Base-by-base conservation (phyloP, 192 early-diverging fungal genomes). In the Rhizophagus sp. region DNA sequence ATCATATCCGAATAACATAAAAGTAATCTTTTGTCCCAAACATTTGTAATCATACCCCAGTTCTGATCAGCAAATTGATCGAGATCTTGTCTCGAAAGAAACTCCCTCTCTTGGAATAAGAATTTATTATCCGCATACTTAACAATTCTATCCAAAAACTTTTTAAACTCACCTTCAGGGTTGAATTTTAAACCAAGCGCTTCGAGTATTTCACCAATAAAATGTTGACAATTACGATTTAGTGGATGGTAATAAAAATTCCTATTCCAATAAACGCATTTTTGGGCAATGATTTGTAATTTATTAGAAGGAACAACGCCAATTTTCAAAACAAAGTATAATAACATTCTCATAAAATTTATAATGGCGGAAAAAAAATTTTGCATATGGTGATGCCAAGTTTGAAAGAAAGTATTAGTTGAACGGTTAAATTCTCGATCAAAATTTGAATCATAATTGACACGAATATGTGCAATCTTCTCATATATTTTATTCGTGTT, bases 1-100 rank as follows among this genome's bases (percentile, higher is more conserved):
- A 71, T 71, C 7, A 71, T 24, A 71, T 71, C 39, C 24, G 69
- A 71, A 71, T 71, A 71, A 24, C 69, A 71, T 19, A 71, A 7
- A 24, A 71, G 41, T 10, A 71, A 47, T 22, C 25, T 44, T 24
- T 71, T 71, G 49, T 71, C 69, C 69, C 69, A 71, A n/a, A 24
- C 2, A 49, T 71, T 71, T 47, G n/a, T 7, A 7, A 71, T 41
- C 19, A 1, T 44, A 41, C 25, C 3, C 69, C 69, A 71, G 12
- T 71, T 17, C 19, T 2, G 7, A 41, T 71, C 41, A 11, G 30
- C 69, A 47, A 49, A 71, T 10, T 41, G 9, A 24, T 71, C 41
- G 4, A 71, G 30, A 3, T 71, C 41, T 10, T 8, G 41, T 39
- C 69, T 39, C 1, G 69, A 71, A 7, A 44, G 19, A 24, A 71